A percentile compares a stretch with the other conserved stretches of the same genome.
These are phyloP conservation scores for Venturia effusa DNA, from an alignment of 2,329 filamentous ascomycete species.

Conservation along the genomic window DNA sequence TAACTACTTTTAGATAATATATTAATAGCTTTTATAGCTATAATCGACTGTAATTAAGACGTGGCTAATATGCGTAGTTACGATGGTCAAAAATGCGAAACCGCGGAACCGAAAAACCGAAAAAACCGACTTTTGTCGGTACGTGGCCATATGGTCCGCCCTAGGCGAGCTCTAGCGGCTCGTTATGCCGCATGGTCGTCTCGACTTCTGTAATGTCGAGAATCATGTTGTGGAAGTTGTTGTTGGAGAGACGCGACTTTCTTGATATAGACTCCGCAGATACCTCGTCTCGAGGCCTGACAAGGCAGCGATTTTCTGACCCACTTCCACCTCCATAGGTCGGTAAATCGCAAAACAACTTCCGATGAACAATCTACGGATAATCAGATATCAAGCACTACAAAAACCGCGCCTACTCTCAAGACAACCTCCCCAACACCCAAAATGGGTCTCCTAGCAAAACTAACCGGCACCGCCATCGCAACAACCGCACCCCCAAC, in stretches of 20 bases:
- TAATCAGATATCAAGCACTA: background rate
- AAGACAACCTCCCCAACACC: background rate
- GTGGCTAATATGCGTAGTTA: no score
- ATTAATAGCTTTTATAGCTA: no score
- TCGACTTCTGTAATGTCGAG: background rate
- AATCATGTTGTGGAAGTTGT: background rate
- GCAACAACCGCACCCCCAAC: conserved; percentile 2
- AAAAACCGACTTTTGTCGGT: no score
- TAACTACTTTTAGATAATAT: no score
- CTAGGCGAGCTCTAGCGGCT: no score
- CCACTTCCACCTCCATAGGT: no score
- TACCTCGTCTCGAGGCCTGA: background rate
- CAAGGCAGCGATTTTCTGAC: background rate
- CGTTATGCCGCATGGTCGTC: background rate
- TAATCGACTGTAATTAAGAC: no score
- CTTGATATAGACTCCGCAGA: background rate
- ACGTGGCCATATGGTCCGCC: no score
- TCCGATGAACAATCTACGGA: background rate
- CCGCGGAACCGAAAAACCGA: no score
- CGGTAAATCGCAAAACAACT: background rate
- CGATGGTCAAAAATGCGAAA: no score
- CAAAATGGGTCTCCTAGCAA: conserved; percentile 2
- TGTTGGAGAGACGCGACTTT: background rate
- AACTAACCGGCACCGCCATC: background rate
- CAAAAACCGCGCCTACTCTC: background rate